Evolutionary conservation across 768 basidiomycete species (phyloP), one percentile per base, ranked within the genome.

Genomic region (Cystoderma amianthinum): DNA sequence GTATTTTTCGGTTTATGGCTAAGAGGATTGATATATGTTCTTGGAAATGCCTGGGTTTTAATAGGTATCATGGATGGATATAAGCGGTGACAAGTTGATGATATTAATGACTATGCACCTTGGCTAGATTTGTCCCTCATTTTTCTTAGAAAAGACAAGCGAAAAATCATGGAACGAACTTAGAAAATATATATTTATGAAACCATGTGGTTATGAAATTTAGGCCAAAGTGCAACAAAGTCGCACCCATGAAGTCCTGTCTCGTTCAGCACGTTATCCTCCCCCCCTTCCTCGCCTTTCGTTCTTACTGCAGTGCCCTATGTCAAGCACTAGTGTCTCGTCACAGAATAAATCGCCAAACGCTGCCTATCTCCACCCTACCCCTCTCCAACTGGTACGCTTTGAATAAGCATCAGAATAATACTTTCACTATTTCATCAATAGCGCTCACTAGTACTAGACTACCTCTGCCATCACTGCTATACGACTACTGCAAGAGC

Each of bases 1-100:
- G 86, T 88, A 9, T 92, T 82, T 60, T 63, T 79, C 20, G 60
- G 68, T 11, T 64, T 98, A 12, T 99, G 96, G 96, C 38, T 74
- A 7, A 72, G 88, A 32, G 75, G 94, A 11, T 55, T 94, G 39
- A 51, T 79, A 1, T 90, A 95, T 53, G 69, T 94, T 7, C 54
- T 69, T 4, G 80, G 82, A 4, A 89, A 96, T 60, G 72, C 73
- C 42, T 93, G 88, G 87, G 79, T 94, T 1, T 62, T 95, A 17
- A 78, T 64, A 1, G 69, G 69, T 20, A 62, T 94, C 17, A 77
- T 90, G 66, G 50, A 66, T 32, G 60, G 56, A 3, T 82, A 81
- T 32, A 7, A 16, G 9, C 34, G n/a, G 28, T 30, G 28, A 30
- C 28, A n/a, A n/a, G n/a, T n/a, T n/a, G n/a, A n/a, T n/a, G n/a